Evolutionary conservation across 495 filamentous ascomycete genomes (phyloP).

Genomic region (Immersiella caudata): DNA sequence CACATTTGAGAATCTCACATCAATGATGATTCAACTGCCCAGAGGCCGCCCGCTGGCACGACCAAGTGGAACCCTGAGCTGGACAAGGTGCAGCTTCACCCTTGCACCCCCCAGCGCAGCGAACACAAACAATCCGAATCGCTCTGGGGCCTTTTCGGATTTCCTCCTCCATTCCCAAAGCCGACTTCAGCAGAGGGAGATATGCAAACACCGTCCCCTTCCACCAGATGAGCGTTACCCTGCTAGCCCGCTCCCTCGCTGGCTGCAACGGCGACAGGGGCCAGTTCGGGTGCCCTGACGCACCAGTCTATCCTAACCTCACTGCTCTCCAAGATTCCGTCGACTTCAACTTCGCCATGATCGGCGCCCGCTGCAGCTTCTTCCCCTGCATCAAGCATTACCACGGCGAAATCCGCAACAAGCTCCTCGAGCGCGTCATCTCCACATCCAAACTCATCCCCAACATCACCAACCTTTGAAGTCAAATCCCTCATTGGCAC

Average conservation of each 20-base stretch:
- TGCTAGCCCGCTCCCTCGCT: constrained; percentile 2
- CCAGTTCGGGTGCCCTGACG: not conserved
- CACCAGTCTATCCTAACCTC: not conserved
- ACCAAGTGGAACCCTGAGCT: not conserved
- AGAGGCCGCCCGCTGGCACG: not conserved
- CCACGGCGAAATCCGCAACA: constrained; percentile 3
- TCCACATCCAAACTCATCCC: not conserved
- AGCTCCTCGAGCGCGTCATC: not conserved
- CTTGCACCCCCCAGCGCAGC: not conserved
- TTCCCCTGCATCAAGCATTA: constrained; percentile 16
- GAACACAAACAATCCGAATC: not conserved
- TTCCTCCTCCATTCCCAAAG: not conserved
- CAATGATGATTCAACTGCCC: not conserved
- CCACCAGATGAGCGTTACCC: constrained; percentile 4
- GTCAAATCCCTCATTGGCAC: not conserved
- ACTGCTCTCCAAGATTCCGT: not conserved
- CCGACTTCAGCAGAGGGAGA: not conserved
- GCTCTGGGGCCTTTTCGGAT: not conserved
- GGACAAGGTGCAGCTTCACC: not conserved
- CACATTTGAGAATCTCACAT: constrained; percentile 8
- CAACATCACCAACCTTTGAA: not conserved
- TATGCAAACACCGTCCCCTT: not conserved
- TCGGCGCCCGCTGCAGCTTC: constrained; percentile 4
- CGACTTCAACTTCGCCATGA: constrained; percentile 4
- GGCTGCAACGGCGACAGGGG: constrained; percentile 4